Evolutionary conservation across 306 rosid genomes (phyloP).

Genomic region (Datisca glomerata): DNA sequence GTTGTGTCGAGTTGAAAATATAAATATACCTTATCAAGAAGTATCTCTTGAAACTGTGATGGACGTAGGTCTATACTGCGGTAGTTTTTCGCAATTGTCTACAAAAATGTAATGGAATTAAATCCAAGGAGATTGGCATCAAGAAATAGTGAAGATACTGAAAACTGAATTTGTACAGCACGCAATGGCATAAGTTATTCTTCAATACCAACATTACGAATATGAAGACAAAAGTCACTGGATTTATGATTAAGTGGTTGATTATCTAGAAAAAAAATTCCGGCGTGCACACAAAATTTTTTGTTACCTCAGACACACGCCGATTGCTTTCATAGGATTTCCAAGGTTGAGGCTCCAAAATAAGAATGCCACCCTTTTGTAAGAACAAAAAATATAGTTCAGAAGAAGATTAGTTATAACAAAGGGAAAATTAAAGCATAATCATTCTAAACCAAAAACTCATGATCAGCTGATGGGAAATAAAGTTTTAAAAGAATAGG

Average conservation of each 20-base stretch:
- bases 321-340: slow-evolving; percentile 51
- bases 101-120: slow-evolving; percentile 9
- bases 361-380: slow-evolving; percentile 75
- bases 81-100: slow-evolving; percentile 45
- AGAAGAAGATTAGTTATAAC: slow-evolving; percentile 4
- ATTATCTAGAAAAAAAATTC: neutral
- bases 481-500: no score
- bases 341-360: slow-evolving; percentile 99
- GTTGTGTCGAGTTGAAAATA: no score
- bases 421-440: neutral
- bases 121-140: neutral
- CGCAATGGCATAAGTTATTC: no score
- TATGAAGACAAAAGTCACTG: neutral
- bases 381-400: slow-evolving; percentile 4
- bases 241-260: neutral
- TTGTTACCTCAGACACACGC: slow-evolving; percentile 35
- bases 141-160: no score
- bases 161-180: no score
- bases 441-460: neutral
- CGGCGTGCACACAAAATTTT: neutral
- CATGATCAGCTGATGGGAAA: neutral
- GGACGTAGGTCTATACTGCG: slow-evolving; percentile 37
- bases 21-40: slow-evolving; percentile 65
- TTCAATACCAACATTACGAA: no score
- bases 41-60: slow-evolving; percentile 52